Evolutionary conservation across 768 basidiomycete species (phyloP), one percentile per base, ranked within the genome.

Genomic region (Mycena belliarum): DNA sequence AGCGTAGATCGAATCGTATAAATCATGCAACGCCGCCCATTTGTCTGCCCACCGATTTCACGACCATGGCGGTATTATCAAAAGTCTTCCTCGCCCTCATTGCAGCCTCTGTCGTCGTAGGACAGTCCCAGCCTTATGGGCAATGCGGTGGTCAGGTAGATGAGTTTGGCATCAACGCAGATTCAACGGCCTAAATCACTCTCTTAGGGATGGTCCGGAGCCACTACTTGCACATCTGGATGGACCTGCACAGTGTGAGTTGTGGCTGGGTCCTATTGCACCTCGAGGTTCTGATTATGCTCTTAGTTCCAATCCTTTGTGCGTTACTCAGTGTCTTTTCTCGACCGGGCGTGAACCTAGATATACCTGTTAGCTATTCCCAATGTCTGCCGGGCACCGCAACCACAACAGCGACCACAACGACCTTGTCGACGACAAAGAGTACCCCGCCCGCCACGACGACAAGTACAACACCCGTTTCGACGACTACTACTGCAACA

Each of bases 1-100:
- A 40, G 49, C 56, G 52, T 52, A 28, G 48, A 47, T 43, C 52
- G 46, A 48, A 41, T 53, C 47, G 35, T 59, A 59, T 63, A 63
- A 59, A 60, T 52, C 51, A 57, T 52, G 49, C 50, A 46, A 44
- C 43, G 37, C n/a, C n/a, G n/a, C 32, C 44, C 50, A 40, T 53
- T 50, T 43, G 49, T 57, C 55, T 43, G 49, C 25, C 40, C 47
- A 53, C 54, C 51, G 50, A 56, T 33, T 57, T 42, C 55, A 57
- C 47, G 53, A 57, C 58, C 43, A 63, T 63, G 62, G 62, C 62
- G 46, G 35, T 63, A 44, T 48, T 63, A 28, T 56, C 62, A 52
- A 56, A 63, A 53, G 47, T 58, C 49, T 49, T 64, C 59, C 50
- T 64, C 56, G 63, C 63, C 49, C 63, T 64, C 59, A 47, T 64